phyloP scores from a whole-genome alignment of 2,329 filamentous ascomycete genomes.

The Stagonosporopsis rhizophila region DNA sequence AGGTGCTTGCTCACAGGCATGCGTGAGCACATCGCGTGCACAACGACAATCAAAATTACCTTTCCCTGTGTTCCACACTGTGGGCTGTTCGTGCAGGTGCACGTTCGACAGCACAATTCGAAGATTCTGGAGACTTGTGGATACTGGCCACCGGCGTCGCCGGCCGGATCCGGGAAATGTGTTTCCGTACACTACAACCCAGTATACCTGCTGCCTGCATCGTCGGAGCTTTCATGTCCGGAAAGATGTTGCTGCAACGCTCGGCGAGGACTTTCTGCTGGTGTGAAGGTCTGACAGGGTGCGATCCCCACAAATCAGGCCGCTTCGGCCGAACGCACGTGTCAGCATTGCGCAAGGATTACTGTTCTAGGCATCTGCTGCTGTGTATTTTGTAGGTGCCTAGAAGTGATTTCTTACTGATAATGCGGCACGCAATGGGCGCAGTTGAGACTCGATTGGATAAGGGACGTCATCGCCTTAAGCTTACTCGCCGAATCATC shows the following conservation, averaged over 20 bases:
- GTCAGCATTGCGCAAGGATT: constrained; percentile 8
- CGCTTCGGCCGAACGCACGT: constrained; percentile 8
- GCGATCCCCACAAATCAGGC: constrained; percentile 3
- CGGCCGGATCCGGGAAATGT: background rate
- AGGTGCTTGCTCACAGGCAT: background rate
- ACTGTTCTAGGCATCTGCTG: background rate
- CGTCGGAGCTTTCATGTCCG: no score
- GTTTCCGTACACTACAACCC: background rate
- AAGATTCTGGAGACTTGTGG: background rate
- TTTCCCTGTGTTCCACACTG: background rate
- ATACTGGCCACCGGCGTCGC: background rate
- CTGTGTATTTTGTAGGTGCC: constrained; percentile 1
- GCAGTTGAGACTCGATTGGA: background rate
- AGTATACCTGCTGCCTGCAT: background rate
- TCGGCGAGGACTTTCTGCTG: background rate
- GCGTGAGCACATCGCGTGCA: background rate
- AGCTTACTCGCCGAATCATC: constrained; percentile 5
- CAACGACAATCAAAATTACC: background rate
- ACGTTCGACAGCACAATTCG: background rate
- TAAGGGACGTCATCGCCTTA: background rate
- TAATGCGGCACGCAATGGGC: background rate
- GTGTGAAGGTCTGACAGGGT: no score
- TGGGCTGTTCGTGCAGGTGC: background rate
- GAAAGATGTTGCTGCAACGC: background rate
- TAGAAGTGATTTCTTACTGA: background rate